Percentiles rank a stretch among this genome's conserved stretches.
phyloP scores from a whole-genome alignment of 1,284 basidiomycete genomes.

The Sporisorium iseilematis-ciliati region DNA sequence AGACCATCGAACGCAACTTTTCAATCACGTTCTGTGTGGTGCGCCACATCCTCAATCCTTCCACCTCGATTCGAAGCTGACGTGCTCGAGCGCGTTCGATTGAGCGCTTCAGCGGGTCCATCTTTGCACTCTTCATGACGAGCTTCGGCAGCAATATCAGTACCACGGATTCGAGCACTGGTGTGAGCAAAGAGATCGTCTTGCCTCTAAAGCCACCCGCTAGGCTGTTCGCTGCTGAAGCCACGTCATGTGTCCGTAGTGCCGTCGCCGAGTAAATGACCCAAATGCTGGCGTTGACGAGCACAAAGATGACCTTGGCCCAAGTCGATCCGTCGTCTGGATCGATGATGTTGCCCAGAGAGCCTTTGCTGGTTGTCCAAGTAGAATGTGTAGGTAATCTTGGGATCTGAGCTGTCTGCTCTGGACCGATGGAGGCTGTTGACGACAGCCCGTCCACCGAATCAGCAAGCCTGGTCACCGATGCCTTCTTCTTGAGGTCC shows the following conservation, averaged over 20 bases:
- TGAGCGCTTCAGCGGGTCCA: constrained; percentile 27
- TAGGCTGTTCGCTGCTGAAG: neutral
- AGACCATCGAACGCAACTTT: neutral
- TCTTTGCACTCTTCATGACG: neutral
- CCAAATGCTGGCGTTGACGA: constrained; percentile 19
- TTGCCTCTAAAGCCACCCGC: neutral
- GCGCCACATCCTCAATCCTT: constrained; percentile 15
- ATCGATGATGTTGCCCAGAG: neutral
- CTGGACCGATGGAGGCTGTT: neutral
- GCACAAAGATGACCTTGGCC: constrained; percentile 6
- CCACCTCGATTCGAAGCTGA: constrained; percentile 18
- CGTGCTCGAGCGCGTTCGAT: constrained; percentile 20
- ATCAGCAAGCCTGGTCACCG: neutral
- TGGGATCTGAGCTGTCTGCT: neutral
- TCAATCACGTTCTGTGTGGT: constrained; percentile 15
- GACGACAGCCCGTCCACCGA: neutral
- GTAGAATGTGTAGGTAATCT: neutral
- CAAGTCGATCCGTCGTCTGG: constrained; percentile 8
- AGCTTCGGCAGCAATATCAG: constrained; percentile 10
- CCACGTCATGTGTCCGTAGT: neutral
- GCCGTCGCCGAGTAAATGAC: constrained; percentile 1
- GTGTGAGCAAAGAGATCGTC: constrained; percentile 7
- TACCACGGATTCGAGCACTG: neutral
- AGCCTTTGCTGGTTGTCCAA: neutral
- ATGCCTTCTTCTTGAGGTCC: constrained; percentile 35